These are phyloP conservation scores for Oropetium thomaeum DNA, from an alignment of 176 grass and related monocot species.

Conservation along the genomic window DNA sequence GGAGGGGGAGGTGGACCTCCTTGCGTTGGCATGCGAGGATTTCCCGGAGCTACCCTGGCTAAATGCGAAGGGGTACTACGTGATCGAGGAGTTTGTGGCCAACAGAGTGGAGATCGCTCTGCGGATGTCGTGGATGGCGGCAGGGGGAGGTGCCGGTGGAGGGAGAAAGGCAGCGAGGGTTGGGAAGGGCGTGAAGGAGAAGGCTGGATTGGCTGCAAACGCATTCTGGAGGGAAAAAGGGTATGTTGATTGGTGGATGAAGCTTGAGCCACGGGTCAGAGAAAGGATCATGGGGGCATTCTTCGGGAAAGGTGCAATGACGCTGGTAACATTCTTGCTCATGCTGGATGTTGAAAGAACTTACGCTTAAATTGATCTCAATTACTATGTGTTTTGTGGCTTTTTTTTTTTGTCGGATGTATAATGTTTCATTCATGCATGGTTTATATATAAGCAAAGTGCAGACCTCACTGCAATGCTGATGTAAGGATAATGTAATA, in stretches of 20 bases:
- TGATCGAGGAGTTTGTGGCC: constrained; percentile 68
- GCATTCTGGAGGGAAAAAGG: constrained; percentile 96
- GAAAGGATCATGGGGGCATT: constrained; percentile 62
- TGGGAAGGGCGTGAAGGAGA: constrained; percentile 69
- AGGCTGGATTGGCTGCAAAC: constrained; percentile 61
- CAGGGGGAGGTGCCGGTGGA: constrained; percentile 35
- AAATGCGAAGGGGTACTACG: constrained; percentile 79
- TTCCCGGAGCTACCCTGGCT: constrained; percentile 86
- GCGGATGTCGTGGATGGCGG: constrained; percentile 59
- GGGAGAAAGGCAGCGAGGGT: constrained; percentile 57
- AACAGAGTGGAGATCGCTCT: constrained; percentile 86
- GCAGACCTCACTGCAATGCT: neutral
- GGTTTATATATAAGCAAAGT: neutral
- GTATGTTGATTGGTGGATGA: constrained; percentile 88
- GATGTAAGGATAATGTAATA: neutral
- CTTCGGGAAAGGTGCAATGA: constrained; percentile 56
- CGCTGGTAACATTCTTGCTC: constrained; percentile 60
- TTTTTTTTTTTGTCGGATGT: constrained; percentile 3
- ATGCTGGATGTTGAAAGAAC: constrained; percentile 18
- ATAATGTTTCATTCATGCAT: constrained; percentile 10
- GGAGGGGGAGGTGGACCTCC: constrained; percentile 37
- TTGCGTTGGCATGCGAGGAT: constrained; percentile 30
- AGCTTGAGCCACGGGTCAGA: constrained; percentile 60
- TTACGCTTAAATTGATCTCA: constrained; percentile 2
- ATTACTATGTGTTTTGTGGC: neutral